Percentiles rank a stretch among this genome's conserved stretches.
These are phyloP conservation scores for Neobulgaria alba DNA, from an alignment of 2,329 filamentous ascomycete genomes.

Conservation along the genomic window DNA sequence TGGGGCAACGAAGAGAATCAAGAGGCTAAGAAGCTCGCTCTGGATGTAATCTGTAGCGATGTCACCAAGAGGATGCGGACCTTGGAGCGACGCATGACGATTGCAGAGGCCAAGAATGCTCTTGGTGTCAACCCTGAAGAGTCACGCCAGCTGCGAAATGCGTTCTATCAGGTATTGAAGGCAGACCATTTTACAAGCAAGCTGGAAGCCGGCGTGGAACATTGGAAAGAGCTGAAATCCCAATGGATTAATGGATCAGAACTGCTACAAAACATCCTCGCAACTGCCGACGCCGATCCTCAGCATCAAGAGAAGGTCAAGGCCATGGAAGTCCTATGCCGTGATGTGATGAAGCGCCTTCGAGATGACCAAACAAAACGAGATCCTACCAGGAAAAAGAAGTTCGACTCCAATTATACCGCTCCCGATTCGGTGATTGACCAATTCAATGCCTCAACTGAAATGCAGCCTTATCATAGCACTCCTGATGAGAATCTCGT, in stretches of 20 bases:
- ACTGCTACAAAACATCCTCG: slow-evolving; percentile 46
- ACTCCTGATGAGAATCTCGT: slow-evolving; percentile 21
- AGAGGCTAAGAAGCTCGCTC: slow-evolving; percentile 56
- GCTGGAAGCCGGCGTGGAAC: slow-evolving; percentile 60
- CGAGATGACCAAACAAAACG: slow-evolving; percentile 56
- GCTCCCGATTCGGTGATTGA: slow-evolving; percentile 17
- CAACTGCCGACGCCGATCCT: slow-evolving; percentile 41
- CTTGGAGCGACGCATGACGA: slow-evolving; percentile 56
- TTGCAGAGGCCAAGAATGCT: slow-evolving; percentile 65
- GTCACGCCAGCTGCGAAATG: slow-evolving; percentile 54
- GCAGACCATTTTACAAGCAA: slow-evolving; percentile 63
- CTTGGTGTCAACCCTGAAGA: slow-evolving; percentile 62
- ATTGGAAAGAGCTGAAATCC: slow-evolving; percentile 63
- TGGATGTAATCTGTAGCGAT: slow-evolving; percentile 74
- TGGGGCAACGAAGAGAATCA: slow-evolving; percentile 47
- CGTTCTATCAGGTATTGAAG: slow-evolving; percentile 58
- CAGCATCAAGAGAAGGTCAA: slow-evolving; percentile 47
- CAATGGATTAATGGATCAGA: slow-evolving; percentile 55
- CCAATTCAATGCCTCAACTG: slow-evolving; percentile 20
- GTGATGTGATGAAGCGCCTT: slow-evolving; percentile 70
- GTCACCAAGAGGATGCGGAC: slow-evolving; percentile 72
- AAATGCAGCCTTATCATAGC: slow-evolving; percentile 19
- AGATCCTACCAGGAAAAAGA: slow-evolving; percentile 38
- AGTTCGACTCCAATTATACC: slow-evolving; percentile 30
- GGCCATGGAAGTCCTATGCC: slow-evolving; percentile 62